Conservation (phyloP, 495 filamentous ascomycete genomes). For the Penicillium robsamsonii region DNA sequence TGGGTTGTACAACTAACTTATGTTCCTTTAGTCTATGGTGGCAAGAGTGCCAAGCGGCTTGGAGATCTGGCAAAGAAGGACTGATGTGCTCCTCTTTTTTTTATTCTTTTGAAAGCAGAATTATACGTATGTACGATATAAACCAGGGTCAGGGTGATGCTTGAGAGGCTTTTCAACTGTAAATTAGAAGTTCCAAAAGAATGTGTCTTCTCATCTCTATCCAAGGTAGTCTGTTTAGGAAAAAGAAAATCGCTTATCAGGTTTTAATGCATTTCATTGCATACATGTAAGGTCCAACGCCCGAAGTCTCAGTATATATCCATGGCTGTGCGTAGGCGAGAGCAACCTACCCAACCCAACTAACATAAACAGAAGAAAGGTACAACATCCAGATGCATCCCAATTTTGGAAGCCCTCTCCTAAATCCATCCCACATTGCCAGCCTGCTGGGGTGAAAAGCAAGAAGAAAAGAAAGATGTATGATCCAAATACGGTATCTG, state of each 20-base stretch:
- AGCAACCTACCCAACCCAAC: conserved; percentile 3
- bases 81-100: background rate
- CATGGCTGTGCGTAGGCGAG: conserved; percentile 3
- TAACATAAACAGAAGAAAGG: conserved; percentile 8
- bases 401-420: background rate
- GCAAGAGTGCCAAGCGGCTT: conserved; percentile 18
- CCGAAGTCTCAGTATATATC: conserved; percentile 10
- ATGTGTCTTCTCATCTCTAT: background rate
- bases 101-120: background rate
- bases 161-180: background rate
- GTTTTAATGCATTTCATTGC: conserved; percentile 1
- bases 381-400: conserved; percentile 2
- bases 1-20: background rate
- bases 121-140: background rate
- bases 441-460: conserved; percentile 21
- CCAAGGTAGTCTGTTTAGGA: background rate
- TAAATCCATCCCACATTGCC: conserved; percentile 15
- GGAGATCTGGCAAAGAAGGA: background rate
- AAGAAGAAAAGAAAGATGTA: conserved; percentile 14
- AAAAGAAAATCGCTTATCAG: background rate
- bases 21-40: conserved; percentile 19
- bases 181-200: background rate
- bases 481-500: conserved; percentile 4
- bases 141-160: background rate
- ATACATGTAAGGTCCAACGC: background rate